Base-by-base conservation (phyloP, 2,329 filamentous ascomycete genomes). In the Calonectria ilicicola region DNA sequence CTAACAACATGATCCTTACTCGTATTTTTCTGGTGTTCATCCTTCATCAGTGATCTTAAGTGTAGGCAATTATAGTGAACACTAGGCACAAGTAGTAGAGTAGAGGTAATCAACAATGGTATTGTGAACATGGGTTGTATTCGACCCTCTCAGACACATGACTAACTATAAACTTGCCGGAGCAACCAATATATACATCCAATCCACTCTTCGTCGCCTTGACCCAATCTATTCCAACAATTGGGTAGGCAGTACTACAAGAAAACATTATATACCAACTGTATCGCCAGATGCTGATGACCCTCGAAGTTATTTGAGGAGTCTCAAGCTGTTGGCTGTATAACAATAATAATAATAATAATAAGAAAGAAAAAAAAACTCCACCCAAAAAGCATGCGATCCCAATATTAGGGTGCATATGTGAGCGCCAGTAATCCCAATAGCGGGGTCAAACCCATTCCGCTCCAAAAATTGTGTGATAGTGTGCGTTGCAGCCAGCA, bases 221-320 rank as follows among this genome's bases (percentile, higher is more conserved):
- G 17, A 26, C 23, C 51, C 49, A 40, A 44, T 44, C 40, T 62
- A 63, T 69, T 46, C 56, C 64, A 76, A 70, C 71, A 72, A 58
- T 58, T 5, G 35, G 35, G 72, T 21, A 73, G 72, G 67, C 72
- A 72, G 67, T 76, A 74, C 68, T 75, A 78, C 72, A 75, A 81
- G 72, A 60, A 60, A 60, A 79, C 77, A 82, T 81, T 81, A 80
- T 79, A 72, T 76, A 80, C 76, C 72, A 73, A 73, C 69, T 71
- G 69, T 68, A 67, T 32, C 65, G 62, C 66, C 66, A 65, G 44
- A 58, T 49, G 68, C 70, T 44, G 72, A 71, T 69, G 58, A 63
- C 67, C 58, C 40, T 64, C 68, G 70, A 68, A 73, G 42, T 58
- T 69, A 71, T 53, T 69, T 60, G 56, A 42, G 63, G 47, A 26